A percentile compares a stretch with the other conserved stretches of the same genome.
These are phyloP conservation scores for Conoideocrella luteorostrata DNA, from an alignment of 2,329 filamentous ascomycete genomes.

Conservation along the genomic window DNA sequence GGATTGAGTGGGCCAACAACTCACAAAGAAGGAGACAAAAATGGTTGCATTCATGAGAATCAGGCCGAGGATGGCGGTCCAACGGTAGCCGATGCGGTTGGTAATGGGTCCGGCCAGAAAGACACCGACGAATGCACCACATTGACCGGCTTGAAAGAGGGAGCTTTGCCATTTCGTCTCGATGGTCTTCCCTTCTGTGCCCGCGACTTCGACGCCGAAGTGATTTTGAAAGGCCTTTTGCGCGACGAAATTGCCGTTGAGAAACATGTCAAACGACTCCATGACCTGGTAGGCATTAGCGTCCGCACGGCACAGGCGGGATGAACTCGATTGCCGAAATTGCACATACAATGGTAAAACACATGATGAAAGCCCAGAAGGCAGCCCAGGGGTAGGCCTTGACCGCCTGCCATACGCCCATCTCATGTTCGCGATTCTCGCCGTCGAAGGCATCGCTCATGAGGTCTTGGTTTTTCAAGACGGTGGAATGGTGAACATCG, in stretches of 20 bases:
- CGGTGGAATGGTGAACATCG: slow-evolving; percentile 26
- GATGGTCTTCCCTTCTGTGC: slow-evolving; percentile 21
- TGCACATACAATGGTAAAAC: slow-evolving; percentile 39
- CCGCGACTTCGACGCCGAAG: slow-evolving; percentile 27
- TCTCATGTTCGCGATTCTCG: slow-evolving; percentile 37
- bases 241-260: slow-evolving; percentile 41
- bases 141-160: slow-evolving; percentile 25
- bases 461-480: slow-evolving; percentile 28
- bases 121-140: slow-evolving; percentile 30
- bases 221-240: slow-evolving; percentile 28
- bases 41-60: slow-evolving; percentile 31
- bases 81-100: slow-evolving; percentile 29
- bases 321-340: not conserved
- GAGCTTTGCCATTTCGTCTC: slow-evolving; percentile 35
- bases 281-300: slow-evolving; percentile 31
- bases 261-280: slow-evolving; percentile 44
- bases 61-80: slow-evolving; percentile 30
- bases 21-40: slow-evolving; percentile 48
- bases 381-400: slow-evolving; percentile 37
- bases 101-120: slow-evolving; percentile 31
- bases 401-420: slow-evolving; percentile 31
- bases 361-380: slow-evolving; percentile 43
- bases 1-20: slow-evolving; percentile 7
- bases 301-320: not conserved
- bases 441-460: slow-evolving; percentile 34